Base-by-base conservation (phyloP, 1,139 yeast species). In the Petasospora rhodanensis region DNA sequence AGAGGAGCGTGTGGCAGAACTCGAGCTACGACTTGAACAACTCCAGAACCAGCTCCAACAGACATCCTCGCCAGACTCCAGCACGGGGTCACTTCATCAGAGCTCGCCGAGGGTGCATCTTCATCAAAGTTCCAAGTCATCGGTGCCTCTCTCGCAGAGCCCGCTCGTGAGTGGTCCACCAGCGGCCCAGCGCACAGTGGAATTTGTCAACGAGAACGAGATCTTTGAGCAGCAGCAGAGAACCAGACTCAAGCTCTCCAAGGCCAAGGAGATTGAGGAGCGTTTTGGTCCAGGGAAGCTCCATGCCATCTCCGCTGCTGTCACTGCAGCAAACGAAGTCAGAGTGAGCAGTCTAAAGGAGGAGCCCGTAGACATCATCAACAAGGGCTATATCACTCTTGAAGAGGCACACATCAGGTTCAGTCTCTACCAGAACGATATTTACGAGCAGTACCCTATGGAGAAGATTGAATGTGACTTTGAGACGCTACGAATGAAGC, bases 371-470 rank as follows among this genome's bases (percentile, higher is more conserved):
- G 86, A 79, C 45, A 59, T 76, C 9, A 61, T 79, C 0, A 55
- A 64, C 4, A 49, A 58, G 10, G 78, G 79, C 0, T 42, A 74
- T 3, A 45, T 79, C 10, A 56, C 76, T 2, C 35, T 58, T 11
- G 66, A 62, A 13, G 79, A 78, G 42, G 83, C 85, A 3, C 55
- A 59, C 22, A 42, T 51, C 13, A 55, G 82, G 22, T 52, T 77
- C 17, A 45, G 63, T 2, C 29, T 68, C 6, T 79, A 74, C 52
- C 55, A 63, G 14, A 51, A 52, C 0, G 49, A 51, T 7, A 55
- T 78, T 18, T 66, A 66, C 37, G 47, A 56, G 1, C 47, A 54
- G 9, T 70, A 69, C 46, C 85, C 87, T 3, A 66, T n/a, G n/a
- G n/a, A n/a, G n/a, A n/a, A n/a, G n/a, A n/a, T 79, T 29, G 68